Percentiles rank a stretch among this genome's conserved stretches.
Conservation (phyloP, 179 eudicot genomes). For the Monotropa hypopitys region DNA sequence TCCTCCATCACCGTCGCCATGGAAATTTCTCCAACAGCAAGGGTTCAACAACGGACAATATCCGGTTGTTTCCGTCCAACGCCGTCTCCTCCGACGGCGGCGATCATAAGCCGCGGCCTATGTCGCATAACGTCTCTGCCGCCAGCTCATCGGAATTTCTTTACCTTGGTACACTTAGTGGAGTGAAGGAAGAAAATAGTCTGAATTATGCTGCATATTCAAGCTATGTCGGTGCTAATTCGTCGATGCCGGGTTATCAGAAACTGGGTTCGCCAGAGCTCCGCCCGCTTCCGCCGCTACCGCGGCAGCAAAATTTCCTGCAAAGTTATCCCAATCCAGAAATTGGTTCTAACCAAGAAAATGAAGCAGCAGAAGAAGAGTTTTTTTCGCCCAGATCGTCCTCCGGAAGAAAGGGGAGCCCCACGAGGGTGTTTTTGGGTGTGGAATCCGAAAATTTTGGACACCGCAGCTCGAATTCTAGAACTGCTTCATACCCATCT, state of each 20-base stretch:
- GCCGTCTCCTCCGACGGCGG: slow-evolving; percentile 27
- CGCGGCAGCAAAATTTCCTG: slow-evolving; percentile 19
- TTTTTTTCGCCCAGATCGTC: slow-evolving; percentile 72
- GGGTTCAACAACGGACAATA: slow-evolving; percentile 26
- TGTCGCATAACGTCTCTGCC: slow-evolving; percentile 12
- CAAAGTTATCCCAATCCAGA: neutral
- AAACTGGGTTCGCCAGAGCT: slow-evolving; percentile 82
- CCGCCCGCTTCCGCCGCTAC: slow-evolving; percentile 81
- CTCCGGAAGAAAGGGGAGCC: slow-evolving; percentile 41
- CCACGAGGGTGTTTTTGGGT: slow-evolving; percentile 23
- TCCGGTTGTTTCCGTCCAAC: slow-evolving; percentile 24
- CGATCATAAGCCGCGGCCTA: slow-evolving; percentile 13
- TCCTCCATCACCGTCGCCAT: slow-evolving; percentile 30
- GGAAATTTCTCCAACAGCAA: slow-evolving; percentile 13
- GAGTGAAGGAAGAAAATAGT: slow-evolving; percentile 16
- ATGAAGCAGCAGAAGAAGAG: slow-evolving; percentile 28
- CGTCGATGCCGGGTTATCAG: slow-evolving; percentile 18
- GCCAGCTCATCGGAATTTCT: slow-evolving; percentile 58
- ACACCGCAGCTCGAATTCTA: slow-evolving; percentile 16
- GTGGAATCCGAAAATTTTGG: slow-evolving; percentile 13
- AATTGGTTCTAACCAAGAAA: neutral
- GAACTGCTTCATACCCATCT: slow-evolving; percentile 18
- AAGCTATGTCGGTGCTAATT: slow-evolving; percentile 5
- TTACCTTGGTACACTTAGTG: slow-evolving; percentile 55
- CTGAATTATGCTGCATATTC: neutral